Conservation (phyloP, 805 yeast species). For the Cephaloascus fragrans region DNA sequence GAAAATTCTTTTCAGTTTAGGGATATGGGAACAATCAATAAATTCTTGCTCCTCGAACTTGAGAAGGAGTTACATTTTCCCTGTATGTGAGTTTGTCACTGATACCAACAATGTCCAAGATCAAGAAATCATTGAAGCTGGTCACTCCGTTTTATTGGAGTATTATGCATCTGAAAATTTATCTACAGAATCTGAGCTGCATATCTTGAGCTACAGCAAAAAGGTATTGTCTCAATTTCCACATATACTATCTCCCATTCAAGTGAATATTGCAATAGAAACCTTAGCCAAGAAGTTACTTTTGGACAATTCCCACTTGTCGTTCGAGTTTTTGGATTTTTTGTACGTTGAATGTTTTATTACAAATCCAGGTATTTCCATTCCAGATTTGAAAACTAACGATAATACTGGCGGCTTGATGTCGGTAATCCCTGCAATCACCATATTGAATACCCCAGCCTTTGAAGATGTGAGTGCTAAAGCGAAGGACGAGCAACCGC, state of each 20-base stretch:
- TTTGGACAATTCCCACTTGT: background rate
- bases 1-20: constrained; percentile 34
- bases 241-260: constrained; percentile 36
- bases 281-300: constrained; percentile 36
- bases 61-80: constrained; percentile 13
- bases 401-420: constrained; percentile 1
- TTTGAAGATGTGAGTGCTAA: background rate
- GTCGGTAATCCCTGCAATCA: constrained; percentile 1
- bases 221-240: constrained; percentile 51
- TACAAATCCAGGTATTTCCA: constrained; percentile 19
- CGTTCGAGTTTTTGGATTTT: constrained; percentile 26
- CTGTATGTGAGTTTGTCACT: constrained; percentile 12
- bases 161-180: constrained; percentile 13
- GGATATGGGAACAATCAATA: constrained; percentile 35
- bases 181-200: constrained; percentile 9
- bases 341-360: constrained; percentile 30
- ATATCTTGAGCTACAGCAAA: constrained; percentile 28
- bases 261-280: constrained; percentile 47
- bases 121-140: constrained; percentile 40
- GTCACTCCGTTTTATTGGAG: constrained; percentile 50
- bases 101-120: constrained; percentile 12
- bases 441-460: background rate
- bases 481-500: no score
- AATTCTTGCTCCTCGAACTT: constrained; percentile 21
- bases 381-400: constrained; percentile 4